A percentile compares a stretch with the other conserved stretches of the same genome.
These are phyloP conservation scores for Arachis hypogaea DNA, from an alignment of 306 rosid genomes.

Conservation along the genomic window DNA sequence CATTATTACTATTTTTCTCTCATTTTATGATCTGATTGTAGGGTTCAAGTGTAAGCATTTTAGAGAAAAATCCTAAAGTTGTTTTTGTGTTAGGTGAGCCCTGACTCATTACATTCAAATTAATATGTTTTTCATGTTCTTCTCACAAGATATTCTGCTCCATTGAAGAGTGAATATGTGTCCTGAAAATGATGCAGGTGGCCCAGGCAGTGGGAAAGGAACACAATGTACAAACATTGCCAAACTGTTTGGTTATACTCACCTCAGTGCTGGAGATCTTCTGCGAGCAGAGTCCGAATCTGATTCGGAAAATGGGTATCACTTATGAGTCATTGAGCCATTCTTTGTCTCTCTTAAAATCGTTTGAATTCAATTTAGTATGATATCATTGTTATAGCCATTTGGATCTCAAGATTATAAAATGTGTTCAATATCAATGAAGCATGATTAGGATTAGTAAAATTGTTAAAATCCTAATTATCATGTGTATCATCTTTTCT, in stretches of 20 bases:
- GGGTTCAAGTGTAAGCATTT: conserved; percentile 60
- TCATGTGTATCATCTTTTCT: too few relatives aligned
- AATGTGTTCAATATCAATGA: too few relatives aligned
- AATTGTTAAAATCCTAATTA: too few relatives aligned
- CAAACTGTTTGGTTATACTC: conserved; percentile 72
- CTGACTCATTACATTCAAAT: conserved; percentile 9
- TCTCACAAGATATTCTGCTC: not conserved
- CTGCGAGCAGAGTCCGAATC: conserved; percentile 92
- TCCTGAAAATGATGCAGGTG: conserved; percentile 61
- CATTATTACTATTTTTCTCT: not conserved
- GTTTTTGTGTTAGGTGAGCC: conserved; percentile 93
- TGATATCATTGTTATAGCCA: not conserved
- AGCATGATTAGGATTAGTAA: too few relatives aligned
- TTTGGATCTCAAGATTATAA: too few relatives aligned
- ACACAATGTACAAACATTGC: conserved; percentile 90
- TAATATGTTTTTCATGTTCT: not conserved
- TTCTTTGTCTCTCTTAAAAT: not conserved
- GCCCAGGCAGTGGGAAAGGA: conserved; percentile 99
- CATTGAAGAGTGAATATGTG: not conserved
- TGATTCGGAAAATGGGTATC: conserved; percentile 96
- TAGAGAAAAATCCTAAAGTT: conserved; percentile 72
- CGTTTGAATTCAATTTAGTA: not conserved
- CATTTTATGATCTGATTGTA: conserved; percentile 38
- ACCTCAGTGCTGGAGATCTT: conserved; percentile 99
- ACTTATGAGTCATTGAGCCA: not conserved